Conservation (phyloP, 2,329 filamentous ascomycete species). For the Monilinia fructigena region DNA sequence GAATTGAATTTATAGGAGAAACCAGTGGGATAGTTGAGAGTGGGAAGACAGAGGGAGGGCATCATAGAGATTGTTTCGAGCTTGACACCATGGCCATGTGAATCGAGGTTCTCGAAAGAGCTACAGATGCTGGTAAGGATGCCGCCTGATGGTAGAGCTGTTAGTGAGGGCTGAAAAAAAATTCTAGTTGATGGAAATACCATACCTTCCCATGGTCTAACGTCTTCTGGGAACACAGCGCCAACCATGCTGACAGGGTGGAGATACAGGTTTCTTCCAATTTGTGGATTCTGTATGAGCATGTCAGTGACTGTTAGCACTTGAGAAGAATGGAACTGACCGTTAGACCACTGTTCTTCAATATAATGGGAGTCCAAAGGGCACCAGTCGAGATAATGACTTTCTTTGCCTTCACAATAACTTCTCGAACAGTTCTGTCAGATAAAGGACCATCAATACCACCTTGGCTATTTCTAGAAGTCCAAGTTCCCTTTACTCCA, state of each 20-base stretch:
- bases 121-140: constrained; percentile 77
- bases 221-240: constrained; percentile 67
- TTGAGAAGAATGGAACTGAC: constrained; percentile 40
- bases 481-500: constrained; percentile 75
- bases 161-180: constrained; percentile 7
- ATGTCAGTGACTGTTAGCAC: constrained; percentile 20
- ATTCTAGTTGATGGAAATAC: neutral
- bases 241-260: constrained; percentile 66
- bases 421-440: constrained; percentile 53
- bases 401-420: constrained; percentile 74
- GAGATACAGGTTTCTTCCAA: constrained; percentile 77
- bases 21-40: constrained; percentile 65
- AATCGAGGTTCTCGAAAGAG: constrained; percentile 79
- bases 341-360: constrained; percentile 74
- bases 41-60: constrained; percentile 62
- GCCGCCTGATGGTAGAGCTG: constrained; percentile 43
- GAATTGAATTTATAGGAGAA: constrained; percentile 70
- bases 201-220: constrained; percentile 62
- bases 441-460: constrained; percentile 52
- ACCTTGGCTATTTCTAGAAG: constrained; percentile 63
- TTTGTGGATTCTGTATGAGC: constrained; percentile 61
- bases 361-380: constrained; percentile 71
- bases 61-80: constrained; percentile 75
- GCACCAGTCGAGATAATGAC: constrained; percentile 78
- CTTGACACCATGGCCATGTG: constrained; percentile 76